phyloP scores from a whole-genome alignment of 306 rosid species.

The Amphicarpaea edgeworthii region DNA sequence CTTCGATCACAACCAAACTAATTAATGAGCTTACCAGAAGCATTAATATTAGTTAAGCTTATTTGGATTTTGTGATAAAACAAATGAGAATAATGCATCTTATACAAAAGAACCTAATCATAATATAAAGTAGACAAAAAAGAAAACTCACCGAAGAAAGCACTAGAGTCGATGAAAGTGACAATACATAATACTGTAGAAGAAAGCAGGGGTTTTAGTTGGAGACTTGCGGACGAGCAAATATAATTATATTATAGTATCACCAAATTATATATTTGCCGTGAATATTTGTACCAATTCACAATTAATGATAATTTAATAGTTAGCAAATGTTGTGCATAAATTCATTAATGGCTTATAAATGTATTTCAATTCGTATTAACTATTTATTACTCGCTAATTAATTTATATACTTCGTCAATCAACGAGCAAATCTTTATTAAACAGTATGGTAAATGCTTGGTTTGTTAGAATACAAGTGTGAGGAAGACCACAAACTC shows the following conservation, averaged over 20 bases:
- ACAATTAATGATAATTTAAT: not conserved
- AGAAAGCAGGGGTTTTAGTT: not conserved
- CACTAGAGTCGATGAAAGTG: constrained; percentile 11
- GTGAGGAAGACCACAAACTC: no score
- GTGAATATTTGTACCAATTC: not conserved
- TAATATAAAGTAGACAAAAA: not conserved
- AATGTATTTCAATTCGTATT: not conserved
- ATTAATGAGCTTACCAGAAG: constrained; percentile 10
- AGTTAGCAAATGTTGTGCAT: not conserved
- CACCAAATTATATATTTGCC: not conserved
- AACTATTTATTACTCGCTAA: not conserved
- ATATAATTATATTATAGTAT: not conserved
- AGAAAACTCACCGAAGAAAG: constrained; percentile 3
- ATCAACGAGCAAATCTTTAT: not conserved
- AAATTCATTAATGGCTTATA: not conserved
- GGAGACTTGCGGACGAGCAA: not conserved
- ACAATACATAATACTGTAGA: constrained; percentile 2
- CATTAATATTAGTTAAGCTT: not conserved
- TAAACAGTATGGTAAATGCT: not conserved
- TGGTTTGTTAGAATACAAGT: no score
- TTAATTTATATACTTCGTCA: not conserved
- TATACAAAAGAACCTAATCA: not conserved
- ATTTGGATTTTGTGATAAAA: not conserved
- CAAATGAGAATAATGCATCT: not conserved
- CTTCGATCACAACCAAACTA: constrained; percentile 4